Percentiles rank a stretch among this genome's conserved stretches.
Conservation (phyloP, 306 rosid genomes). For the Mucuna pruriens region DNA sequence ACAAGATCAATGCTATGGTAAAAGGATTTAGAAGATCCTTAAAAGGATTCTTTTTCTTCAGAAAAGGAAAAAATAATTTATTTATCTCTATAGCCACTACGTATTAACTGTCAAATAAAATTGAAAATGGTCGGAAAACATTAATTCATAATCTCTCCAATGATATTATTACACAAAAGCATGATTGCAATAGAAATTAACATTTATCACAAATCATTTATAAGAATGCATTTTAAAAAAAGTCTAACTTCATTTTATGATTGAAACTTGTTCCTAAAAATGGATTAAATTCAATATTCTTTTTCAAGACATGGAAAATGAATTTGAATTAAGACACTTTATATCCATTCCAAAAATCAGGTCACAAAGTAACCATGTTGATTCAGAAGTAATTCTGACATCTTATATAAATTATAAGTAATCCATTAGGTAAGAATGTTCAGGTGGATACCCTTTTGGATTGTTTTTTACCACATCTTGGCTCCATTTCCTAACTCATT, state of each 20-base stretch:
- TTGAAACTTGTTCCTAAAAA: not conserved
- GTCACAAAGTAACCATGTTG: not conserved
- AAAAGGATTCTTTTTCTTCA: not conserved
- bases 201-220: not conserved
- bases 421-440: not conserved
- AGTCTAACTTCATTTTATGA: not conserved
- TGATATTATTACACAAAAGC: not conserved
- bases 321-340: not conserved
- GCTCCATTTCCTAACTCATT: no score
- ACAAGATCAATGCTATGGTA: not conserved
- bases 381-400: not conserved
- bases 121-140: not conserved
- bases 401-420: not conserved
- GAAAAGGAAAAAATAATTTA: not conserved
- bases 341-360: not conserved
- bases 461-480: not conserved
- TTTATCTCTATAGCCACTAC: not conserved
- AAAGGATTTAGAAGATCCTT: conserved; percentile 10
- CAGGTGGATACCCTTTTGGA: no score
- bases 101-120: conserved; percentile 15
- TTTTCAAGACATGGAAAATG: not conserved
- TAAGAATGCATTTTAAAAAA: not conserved
- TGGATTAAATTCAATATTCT: not conserved
- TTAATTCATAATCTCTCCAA: not conserved
- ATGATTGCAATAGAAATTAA: not conserved